A percentile compares a stretch with the other conserved stretches of the same genome.
phyloP scores from a whole-genome alignment of 352 stramenopile species.

The Phytophthora fragariaefolia region DNA sequence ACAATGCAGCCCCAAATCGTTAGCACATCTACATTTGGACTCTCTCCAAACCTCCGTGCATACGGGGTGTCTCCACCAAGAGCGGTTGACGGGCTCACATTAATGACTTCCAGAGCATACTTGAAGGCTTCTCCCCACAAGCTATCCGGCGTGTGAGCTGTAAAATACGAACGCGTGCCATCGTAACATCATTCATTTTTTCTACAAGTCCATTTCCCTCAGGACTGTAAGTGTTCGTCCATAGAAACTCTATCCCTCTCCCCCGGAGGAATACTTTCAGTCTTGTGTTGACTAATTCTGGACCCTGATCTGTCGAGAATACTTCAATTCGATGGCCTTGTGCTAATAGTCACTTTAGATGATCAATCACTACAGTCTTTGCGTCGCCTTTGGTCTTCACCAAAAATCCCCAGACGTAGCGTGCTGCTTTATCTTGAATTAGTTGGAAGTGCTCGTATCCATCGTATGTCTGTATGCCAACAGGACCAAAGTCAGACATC shows the following conservation, averaged over 20 bases:
- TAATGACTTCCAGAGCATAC: constrained; percentile 3
- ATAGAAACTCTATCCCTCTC: constrained; percentile 11
- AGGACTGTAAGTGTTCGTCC: constrained; percentile 18
- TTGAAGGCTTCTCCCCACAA: constrained; percentile 10
- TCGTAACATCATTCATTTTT: constrained; percentile 6
- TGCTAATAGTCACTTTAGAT: constrained; percentile 4
- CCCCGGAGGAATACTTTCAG: constrained; percentile 16
- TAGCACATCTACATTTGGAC: background rate
- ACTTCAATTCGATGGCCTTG: constrained; percentile 4
- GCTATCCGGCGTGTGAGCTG: background rate
- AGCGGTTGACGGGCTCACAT: constrained; percentile 3
- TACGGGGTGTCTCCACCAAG: constrained; percentile 9
- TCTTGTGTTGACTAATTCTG: constrained; percentile 12
- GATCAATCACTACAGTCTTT: background rate
- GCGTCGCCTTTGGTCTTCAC: constrained; percentile 10
- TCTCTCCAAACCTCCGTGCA: constrained; percentile 5
- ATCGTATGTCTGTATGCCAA: constrained; percentile 1
- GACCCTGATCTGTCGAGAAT: constrained; percentile 6
- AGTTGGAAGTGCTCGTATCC: constrained; percentile 11
- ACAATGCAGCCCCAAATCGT: constrained; percentile 9
- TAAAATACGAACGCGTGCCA: constrained; percentile 4
- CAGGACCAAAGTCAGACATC: constrained; percentile 14
- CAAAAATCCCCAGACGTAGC: constrained; percentile 1
- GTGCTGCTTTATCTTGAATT: constrained; percentile 2
- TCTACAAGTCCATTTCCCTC: constrained; percentile 19